Base-by-base conservation (phyloP, 1,139 yeast genomes). In the Candida sanyaensis region DNA sequence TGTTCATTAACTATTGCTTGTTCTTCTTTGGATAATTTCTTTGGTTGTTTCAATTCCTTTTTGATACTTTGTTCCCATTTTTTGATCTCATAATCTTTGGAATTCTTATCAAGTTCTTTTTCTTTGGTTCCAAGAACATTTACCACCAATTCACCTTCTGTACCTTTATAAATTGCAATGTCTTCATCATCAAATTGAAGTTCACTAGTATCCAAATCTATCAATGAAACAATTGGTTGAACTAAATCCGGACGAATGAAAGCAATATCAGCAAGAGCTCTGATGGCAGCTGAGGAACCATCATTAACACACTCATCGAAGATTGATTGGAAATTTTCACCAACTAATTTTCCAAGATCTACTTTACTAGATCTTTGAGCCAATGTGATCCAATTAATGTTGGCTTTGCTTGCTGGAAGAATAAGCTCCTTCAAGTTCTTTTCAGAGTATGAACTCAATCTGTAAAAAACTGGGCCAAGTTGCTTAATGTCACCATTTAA, bases 1-100 rank as follows among this genome's bases (percentile, higher is more conserved):
- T 89, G 92, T 41, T 78, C 81, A 43, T 77, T 76, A 2, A 87
- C 82, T 49, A 79, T 64, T 0, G 59, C 68, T 57, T 83, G 87
- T 51, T 93, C 96, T 59, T 91, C 97, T 56, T 83, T 87, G 8
- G 96, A 77, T 43, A 86, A 71, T 59, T 86, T 87, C 65, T 78
- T 82, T 5, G 63, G 64, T 5, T 51, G 55, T 43, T 67, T 66
- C 48, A 90, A 74, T 61, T 89, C 93, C 55, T 83, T 83, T 57
- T 92, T 81, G 42, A 93, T 79, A 45, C 80, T 80, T 58, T 86
- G 92, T 64, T 93, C 99, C 98, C 99, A 93, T 60, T 88, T 84
- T 53, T 81, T 75, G 12, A 91, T 88, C 57, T 88, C 96, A 61
- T 88, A 89, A 59, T 91, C 97, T 60, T 83, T 89, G 3, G 87